These are phyloP conservation scores for Stentor roeselii DNA, from an alignment of 73 alveolate species.

Conservation along the genomic window DNA sequence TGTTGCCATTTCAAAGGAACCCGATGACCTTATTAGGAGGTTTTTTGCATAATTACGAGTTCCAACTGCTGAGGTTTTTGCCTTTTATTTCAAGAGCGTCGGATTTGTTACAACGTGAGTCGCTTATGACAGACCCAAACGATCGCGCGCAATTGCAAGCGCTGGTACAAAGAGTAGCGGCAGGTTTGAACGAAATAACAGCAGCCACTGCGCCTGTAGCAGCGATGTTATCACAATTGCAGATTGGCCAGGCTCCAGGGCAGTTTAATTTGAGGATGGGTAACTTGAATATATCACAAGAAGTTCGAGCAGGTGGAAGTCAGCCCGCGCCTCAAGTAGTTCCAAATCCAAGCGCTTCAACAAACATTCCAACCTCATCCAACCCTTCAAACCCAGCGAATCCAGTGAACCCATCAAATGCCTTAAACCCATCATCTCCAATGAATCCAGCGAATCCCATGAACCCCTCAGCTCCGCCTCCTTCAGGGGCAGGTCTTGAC, in stretches of 20 bases:
- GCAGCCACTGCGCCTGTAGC: neutral
- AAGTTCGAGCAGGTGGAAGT: neutral
- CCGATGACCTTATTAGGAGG: constrained; percentile 20
- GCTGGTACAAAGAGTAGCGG: neutral
- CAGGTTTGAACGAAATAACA: neutral
- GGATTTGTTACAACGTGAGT: constrained; percentile 19
- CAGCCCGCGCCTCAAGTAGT: neutral
- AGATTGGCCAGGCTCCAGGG: constrained; percentile 23
- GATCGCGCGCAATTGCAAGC: constrained; percentile 10
- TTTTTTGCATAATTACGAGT: constrained; percentile 3
- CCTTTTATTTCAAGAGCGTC: constrained; percentile 21
- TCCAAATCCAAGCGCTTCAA: neutral
- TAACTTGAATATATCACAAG: neutral
- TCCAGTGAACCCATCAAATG: constrained; percentile 5
- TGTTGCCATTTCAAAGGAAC: constrained; percentile 18
- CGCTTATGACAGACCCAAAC: constrained; percentile 2
- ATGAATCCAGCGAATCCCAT: neutral
- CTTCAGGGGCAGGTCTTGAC: no score
- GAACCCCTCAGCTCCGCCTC: neutral
- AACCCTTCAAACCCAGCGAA: neutral
- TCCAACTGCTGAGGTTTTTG: constrained; percentile 22
- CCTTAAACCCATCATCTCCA: neutral
- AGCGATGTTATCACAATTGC: neutral
- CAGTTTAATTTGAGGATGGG: constrained; percentile 13
- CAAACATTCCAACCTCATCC: neutral